Conservation (phyloP, 306 rosid genomes). For the Corylus avellana region DNA sequence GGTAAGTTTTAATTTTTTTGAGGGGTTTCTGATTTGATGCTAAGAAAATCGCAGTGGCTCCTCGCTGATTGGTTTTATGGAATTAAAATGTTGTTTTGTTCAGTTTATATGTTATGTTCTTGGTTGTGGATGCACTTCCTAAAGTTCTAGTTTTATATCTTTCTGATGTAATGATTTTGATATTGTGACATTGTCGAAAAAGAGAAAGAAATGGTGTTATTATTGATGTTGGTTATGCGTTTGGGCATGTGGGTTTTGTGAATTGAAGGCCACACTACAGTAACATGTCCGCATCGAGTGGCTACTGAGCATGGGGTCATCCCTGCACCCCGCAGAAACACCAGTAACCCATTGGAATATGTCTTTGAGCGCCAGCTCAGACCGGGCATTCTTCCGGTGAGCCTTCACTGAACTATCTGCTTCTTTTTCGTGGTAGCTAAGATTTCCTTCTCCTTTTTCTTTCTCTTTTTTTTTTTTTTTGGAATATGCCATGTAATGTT, state of each 20-base stretch:
- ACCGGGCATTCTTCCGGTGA: constrained; percentile 53
- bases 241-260: constrained; percentile 24
- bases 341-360: constrained; percentile 63
- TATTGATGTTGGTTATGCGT: background rate
- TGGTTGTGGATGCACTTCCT: background rate
- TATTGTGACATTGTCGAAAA: background rate
- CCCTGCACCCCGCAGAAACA: constrained; percentile 68
- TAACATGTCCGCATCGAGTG: constrained; percentile 85
- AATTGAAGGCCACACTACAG: constrained; percentile 84
- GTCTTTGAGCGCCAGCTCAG: constrained; percentile 88
- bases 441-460: constrained; percentile 4
- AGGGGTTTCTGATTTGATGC: background rate
- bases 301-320: constrained; percentile 81
- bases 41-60: background rate
- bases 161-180: background rate
- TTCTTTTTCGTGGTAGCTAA: background rate
- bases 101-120: background rate
- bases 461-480: background rate
- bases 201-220: background rate
- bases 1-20: constrained; percentile 39
- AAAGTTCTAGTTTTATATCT: background rate
- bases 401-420: constrained; percentile 8
- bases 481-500: background rate
- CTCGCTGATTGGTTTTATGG: background rate
- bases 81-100: background rate